Evolutionary conservation across 2,329 filamentous ascomycete genomes (phyloP), one percentile per base, ranked within the genome.

Genomic region (Cercospora citrullina): DNA sequence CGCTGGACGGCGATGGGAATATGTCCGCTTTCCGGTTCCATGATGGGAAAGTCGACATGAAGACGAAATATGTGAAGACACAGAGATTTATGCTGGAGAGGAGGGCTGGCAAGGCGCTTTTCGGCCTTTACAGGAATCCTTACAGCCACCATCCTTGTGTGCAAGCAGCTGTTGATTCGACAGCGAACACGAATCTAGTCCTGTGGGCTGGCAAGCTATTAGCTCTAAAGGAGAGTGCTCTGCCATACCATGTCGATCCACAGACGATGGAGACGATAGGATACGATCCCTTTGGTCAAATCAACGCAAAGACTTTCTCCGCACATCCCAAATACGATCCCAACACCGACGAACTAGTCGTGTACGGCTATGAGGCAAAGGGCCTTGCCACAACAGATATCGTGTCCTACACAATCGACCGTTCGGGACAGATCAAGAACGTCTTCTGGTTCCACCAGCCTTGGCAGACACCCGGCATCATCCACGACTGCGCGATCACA

Each of bases 171-270:
- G 85, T 88, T 48, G 79, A 86, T 23, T 87, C 85, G 0, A 85
- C 85, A 0, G 82, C 84, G 3, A 89, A 89, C 70, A 89, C 87
- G 1, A 89, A 89, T 66, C 78, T 89, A n/a, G 79, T 85, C 1
- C 87, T 84, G 72, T 89, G 85, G 83, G 79, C 85, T 7, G 86
- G 86, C 0, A 81, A 85, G 58, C 72, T 88, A 66, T 78, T 88
- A 4, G 86, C 86, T 0, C 80, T 79, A 62, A 89, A 88, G 71
- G 82, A 86, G 69, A 76, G 78, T 33, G 79, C 77, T 0, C 74
- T 78, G 5, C 79, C 79, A 0, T 82, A 81, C 33, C 78, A 77
- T 1, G 76, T 81, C 68, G 77, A 82, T 65, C 80, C 81, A 0
- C 71, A 76, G 10, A 81, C 80, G 0, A 73, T 83, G 0, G 79